phyloP scores from a whole-genome alignment of 164 flowering plant genomes.

The Stephania yunnanensis region DNA sequence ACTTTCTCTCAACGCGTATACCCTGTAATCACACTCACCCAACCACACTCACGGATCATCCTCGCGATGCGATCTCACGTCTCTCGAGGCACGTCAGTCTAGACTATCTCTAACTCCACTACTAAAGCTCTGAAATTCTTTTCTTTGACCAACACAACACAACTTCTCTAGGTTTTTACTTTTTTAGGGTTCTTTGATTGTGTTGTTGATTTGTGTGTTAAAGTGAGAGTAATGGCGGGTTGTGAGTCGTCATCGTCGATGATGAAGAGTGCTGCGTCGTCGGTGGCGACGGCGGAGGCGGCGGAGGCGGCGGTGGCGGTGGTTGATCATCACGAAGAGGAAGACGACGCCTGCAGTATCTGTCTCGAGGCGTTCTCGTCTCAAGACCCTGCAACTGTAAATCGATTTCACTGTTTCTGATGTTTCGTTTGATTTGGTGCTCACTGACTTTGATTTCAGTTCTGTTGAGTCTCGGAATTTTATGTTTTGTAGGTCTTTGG shows the following conservation, averaged over 20 bases:
- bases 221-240: neutral
- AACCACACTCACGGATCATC: too few relatives aligned
- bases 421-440: neutral
- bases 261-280: constrained; percentile 13
- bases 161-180: neutral
- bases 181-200: neutral
- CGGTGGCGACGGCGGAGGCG: constrained; percentile 10
- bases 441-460: neutral
- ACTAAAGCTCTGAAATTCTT: neutral
- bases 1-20: too few relatives aligned
- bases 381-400: constrained; percentile 54
- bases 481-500: too few relatives aligned
- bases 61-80: neutral
- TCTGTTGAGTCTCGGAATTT: too few relatives aligned
- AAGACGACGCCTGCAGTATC: constrained; percentile 56
- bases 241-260: neutral
- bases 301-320: constrained; percentile 15
- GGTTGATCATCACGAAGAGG: constrained; percentile 23
- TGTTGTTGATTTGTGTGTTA: neutral
- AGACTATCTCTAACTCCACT: neutral
- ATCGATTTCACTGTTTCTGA: neutral
- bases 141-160: neutral
- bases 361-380: constrained; percentile 55
- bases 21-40: too few relatives aligned
- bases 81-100: neutral